Base-by-base conservation (phyloP, 179 eudicot species). In the Beta lomatogona region DNA sequence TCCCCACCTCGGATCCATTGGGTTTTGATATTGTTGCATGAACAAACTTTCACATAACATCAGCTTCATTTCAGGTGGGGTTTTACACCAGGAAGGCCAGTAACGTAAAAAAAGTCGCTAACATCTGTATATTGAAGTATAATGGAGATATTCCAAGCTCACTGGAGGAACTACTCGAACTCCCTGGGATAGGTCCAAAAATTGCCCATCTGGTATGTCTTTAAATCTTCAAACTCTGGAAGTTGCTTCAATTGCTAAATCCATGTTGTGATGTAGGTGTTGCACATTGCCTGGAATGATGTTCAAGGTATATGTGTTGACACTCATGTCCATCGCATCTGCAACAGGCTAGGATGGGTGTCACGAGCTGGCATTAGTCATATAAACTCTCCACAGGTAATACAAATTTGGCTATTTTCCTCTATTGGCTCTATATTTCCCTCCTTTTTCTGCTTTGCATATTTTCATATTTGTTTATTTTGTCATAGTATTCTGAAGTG, bases 271-370 rank as follows among this genome's bases (percentile, higher is more conserved):
- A 14, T 83, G 82, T 86, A 94, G 98, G 94, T 94, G 82, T 91
- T 95, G 98, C 93, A 92, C 77, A 85, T 91, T 57, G 99, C 83
- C 12, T 95, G 99, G 99, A 79, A 93, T 63, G 89, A 95, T 83
- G 97, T 92, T 80, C 99, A 95, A 85, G 99, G 99, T 73, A 95
- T 95, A 83, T 95, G 98, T 85, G 99, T 95, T 57, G 99, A 95
- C 85, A 95, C 99, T 85, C 99, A 95, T 83, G 99, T 95, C 55
- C 99, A 95, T 84, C 98, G 99, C 73, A 95, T 95, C 71, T 92
- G 91, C 85, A 95, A 95, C 85, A 89, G 99, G 70, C 91, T 95
- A 60, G 97, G 97, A 77, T 95, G 99, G 99, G 99, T 94, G 31
- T 86, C 93, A 70, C 90, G 88, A 67, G 85, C 84, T 19, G 95